These are phyloP conservation scores for Monosporascus cannonballus DNA, from an alignment of 2,329 filamentous ascomycete species.

Conservation along the genomic window DNA sequence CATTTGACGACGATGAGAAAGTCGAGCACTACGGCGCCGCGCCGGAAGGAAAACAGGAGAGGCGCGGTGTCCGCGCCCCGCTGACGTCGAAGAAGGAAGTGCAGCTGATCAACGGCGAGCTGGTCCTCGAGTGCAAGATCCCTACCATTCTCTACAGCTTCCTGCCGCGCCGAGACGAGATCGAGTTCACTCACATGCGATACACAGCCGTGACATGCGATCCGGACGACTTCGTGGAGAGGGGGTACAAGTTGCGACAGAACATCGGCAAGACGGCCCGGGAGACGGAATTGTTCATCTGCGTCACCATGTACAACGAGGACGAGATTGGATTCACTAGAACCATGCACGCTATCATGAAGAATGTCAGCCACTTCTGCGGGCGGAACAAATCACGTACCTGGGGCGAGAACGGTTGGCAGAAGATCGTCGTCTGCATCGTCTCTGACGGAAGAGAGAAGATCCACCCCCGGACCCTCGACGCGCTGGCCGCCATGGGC, in stretches of 20 bases:
- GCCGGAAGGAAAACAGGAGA: conserved; percentile 78
- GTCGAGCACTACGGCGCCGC: conserved; percentile 81
- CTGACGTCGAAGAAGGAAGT: conserved; percentile 94
- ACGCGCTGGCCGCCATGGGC: conserved; percentile 92
- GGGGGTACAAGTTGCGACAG: conserved; percentile 88
- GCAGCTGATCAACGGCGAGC: conserved; percentile 91
- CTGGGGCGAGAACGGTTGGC: conserved; percentile 98
- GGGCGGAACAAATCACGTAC: conserved; percentile 89
- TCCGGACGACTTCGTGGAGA: conserved; percentile 77
- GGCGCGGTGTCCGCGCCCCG: conserved; percentile 77
- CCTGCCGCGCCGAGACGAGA: conserved; percentile 82
- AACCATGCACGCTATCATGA: conserved; percentile 95
- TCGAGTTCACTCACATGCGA: conserved; percentile 95
- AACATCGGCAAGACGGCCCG: conserved; percentile 86
- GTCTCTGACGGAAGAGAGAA: conserved; percentile 87
- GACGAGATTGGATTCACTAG: conserved; percentile 93
- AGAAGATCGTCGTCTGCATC: conserved; percentile 98
- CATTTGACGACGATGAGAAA: conserved; percentile 47
- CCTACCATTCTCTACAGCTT: conserved; percentile 98
- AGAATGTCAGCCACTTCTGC: conserved; percentile 99
- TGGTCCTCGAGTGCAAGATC: conserved; percentile 98
- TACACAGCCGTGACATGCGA: conserved; percentile 95
- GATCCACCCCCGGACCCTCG: conserved; percentile 87
- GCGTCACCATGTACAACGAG: conserved; percentile 98
- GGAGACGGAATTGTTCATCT: conserved; percentile 93